Conservation (phyloP, 2,329 filamentous ascomycete genomes). For the Penicillium sp. region DNA sequence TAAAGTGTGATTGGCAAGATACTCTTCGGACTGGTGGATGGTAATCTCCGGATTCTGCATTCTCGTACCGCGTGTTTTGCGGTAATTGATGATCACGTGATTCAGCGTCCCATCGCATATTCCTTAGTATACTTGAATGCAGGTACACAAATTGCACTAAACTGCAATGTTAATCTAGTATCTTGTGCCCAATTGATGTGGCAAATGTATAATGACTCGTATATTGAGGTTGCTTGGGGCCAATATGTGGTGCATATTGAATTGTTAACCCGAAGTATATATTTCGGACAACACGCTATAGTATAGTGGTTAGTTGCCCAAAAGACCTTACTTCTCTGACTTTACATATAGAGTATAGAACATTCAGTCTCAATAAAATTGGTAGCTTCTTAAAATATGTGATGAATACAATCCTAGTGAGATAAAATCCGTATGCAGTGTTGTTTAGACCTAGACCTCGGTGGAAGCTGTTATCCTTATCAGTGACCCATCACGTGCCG, state of each 20-base stretch:
- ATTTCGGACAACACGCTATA: background rate
- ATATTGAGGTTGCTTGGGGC: background rate
- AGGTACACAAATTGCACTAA: background rate
- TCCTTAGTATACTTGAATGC: background rate
- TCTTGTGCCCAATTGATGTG: background rate
- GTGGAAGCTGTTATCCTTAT: conserved; percentile 1
- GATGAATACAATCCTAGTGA: background rate
- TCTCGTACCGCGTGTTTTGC: conserved; percentile 14
- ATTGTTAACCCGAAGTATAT: background rate
- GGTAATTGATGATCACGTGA: conserved; percentile 15
- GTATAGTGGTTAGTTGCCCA: background rate
- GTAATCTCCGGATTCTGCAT: background rate
- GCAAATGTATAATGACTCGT: background rate
- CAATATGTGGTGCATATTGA: background rate
- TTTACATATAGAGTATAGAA: fast-evolving
- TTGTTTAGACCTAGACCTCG: background rate
- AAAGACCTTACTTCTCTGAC: background rate
- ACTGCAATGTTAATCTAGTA: background rate
- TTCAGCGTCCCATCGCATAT: background rate
- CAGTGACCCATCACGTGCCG: conserved; percentile 1
- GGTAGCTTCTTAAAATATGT: background rate
- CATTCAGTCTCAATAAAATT: no score
- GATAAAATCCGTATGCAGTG: background rate
- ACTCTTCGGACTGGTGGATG: background rate
- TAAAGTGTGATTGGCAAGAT: background rate